phyloP scores from a whole-genome alignment of 495 filamentous ascomycete species.

The Penicillium cinerascens region DNA sequence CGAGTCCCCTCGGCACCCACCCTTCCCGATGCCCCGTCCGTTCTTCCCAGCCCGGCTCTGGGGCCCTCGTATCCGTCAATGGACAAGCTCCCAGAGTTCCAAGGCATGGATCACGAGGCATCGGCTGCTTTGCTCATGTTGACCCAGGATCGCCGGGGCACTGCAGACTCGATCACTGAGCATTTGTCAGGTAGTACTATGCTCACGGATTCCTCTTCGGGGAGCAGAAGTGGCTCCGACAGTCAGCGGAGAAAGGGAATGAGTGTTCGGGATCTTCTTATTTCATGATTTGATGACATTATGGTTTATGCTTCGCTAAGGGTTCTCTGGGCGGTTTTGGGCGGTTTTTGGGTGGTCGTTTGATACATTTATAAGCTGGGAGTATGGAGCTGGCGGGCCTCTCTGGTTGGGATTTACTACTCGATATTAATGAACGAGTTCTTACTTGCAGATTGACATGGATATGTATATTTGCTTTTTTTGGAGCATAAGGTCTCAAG shows the following conservation, averaged over 20 bases:
- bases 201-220: conserved; percentile 1
- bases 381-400: background rate
- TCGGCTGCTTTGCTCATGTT: conserved; percentile 79
- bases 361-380: background rate
- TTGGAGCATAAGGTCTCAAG: no score
- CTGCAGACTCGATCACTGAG: conserved; percentile 32
- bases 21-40: conserved; percentile 29
- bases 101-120: conserved; percentile 68
- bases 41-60: conserved; percentile 43
- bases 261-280: conserved; percentile 79
- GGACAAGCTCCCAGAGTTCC: conserved; percentile 24
- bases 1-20: conserved; percentile 28
- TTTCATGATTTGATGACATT: conserved; percentile 36
- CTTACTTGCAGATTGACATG: background rate
- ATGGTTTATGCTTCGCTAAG: background rate
- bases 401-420: background rate
- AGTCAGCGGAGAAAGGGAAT: conserved; percentile 50
- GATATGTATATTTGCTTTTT: background rate
- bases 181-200: conserved; percentile 18
- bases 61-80: conserved; percentile 28
- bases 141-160: conserved; percentile 61
- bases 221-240: conserved; percentile 7
- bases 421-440: background rate
- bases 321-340: no score
- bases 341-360: background rate